These are phyloP conservation scores for Aspergillus sp. DNA, from an alignment of 2,329 filamentous ascomycete genomes.

Conservation along the genomic window DNA sequence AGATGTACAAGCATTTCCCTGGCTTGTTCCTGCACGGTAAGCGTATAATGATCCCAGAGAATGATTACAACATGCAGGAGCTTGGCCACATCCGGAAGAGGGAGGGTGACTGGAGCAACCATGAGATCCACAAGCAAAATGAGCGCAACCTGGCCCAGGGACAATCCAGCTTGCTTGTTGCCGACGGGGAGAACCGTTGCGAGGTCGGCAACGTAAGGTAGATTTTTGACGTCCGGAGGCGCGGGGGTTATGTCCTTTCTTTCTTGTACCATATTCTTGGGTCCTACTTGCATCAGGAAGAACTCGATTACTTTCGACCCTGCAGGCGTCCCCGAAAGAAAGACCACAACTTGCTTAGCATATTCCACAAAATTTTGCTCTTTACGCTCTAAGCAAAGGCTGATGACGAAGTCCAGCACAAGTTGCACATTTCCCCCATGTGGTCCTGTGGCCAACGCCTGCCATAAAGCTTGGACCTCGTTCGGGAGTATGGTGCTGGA, in stretches of 20 bases:
- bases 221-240: constrained; percentile 66
- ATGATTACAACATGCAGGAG: constrained; percentile 89
- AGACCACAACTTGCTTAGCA: constrained; percentile 97
- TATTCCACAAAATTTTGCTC: constrained; percentile 99
- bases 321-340: constrained; percentile 80
- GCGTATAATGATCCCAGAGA: constrained; percentile 95
- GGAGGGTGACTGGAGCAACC: constrained; percentile 83
- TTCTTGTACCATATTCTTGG: constrained; percentile 94
- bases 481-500: constrained; percentile 87
- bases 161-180: constrained; percentile 89
- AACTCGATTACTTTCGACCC: constrained; percentile 94
- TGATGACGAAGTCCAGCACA: constrained; percentile 94
- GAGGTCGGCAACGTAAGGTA: constrained; percentile 90
- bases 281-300: constrained; percentile 82
- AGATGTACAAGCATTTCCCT: constrained; percentile 97
- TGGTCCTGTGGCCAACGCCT: constrained; percentile 88
- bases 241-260: constrained; percentile 69
- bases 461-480: constrained; percentile 96
- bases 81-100: constrained; percentile 76
- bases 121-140: constrained; percentile 95
- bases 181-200: constrained; percentile 76
- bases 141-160: constrained; percentile 85
- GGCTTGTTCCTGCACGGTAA: constrained; percentile 92
- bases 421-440: constrained; percentile 92
- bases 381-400: constrained; percentile 83